Percentiles rank a stretch among this genome's conserved stretches.
phyloP scores from a whole-genome alignment of 306 rosid genomes.

The Quercus bicolor region DNA sequence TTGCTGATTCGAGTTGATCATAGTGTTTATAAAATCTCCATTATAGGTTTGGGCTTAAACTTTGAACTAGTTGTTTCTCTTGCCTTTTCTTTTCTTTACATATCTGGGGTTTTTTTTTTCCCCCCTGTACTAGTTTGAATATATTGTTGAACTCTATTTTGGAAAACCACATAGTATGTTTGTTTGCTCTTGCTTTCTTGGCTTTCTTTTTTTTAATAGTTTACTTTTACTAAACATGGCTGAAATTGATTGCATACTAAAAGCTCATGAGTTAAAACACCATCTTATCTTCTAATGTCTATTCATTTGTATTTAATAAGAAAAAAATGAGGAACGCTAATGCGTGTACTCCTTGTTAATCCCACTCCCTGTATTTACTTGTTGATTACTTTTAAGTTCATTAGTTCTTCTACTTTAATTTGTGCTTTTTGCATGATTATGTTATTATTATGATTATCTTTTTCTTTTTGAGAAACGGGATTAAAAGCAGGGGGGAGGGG shows the following conservation, averaged over 20 bases:
- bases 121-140: neutral
- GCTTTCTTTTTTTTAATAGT: neutral
- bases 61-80: neutral
- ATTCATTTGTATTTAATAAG: neutral
- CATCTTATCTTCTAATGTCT: neutral
- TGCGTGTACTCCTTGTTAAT: neutral
- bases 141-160: neutral
- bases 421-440: neutral
- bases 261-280: neutral
- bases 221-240: neutral
- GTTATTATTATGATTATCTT: neutral
- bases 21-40: neutral
- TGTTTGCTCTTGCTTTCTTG: neutral
- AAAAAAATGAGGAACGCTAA: neutral
- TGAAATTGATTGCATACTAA: neutral
- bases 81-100: neutral
- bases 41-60: neutral
- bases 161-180: neutral
- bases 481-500: too few relatives aligned
- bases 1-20: neutral
- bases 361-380: neutral
- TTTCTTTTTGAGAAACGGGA: neutral
- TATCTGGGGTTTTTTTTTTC: neutral
- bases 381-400: neutral
- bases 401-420: neutral